Base-by-base conservation (phyloP, 805 yeast genomes). In the Candida maris region DNA sequence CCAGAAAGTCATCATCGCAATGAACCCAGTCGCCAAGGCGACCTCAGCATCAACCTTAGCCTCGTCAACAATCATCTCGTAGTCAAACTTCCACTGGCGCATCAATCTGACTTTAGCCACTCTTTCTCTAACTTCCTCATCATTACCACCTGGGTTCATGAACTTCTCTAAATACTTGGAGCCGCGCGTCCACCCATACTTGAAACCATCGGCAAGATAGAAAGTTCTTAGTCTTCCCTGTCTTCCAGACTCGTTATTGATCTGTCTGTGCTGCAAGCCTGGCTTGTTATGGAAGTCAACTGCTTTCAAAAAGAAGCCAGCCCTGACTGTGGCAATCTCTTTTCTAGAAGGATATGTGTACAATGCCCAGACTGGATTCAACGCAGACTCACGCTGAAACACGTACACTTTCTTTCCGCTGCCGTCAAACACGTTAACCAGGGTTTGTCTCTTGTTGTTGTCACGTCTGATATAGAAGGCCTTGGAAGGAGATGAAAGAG, bases 1-100 rank as follows among this genome's bases (percentile, higher is more conserved):
- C 85, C 85, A 79, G 56, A 77, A 79, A n/a, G 82, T 74, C 61
- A 75, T 63, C 79, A 79, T 77, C 14, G 81, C 67, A 36, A 75
- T 57, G 46, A 78, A 79, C 1, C 71, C 81, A 5, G 84, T 76
- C n/a, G 78, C 73, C 34, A 79, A 52, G 3, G 75, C 81, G 27
- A 70, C 61, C 37, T 73, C 74, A n/a, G 62, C 52, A 49, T 73
- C 78, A 19, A 75, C 59, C 44, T 64, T 61, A 2, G 51, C 35
- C 34, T 65, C 71, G 52, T 77, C 81, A 19, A 78, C 54, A 22
- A 72, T 55, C 40, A 79, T 44, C 56, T 78, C 83, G 57, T 71
- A 79, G 53, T 79, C 84, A 45, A 77, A 67, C 46, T 70, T 67
- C 62, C 75, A 70, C 49, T 72, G 78, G 49, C 83, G 66, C 73